A percentile compares a stretch with the other conserved stretches of the same genome.
Conservation (phyloP, 2,329 filamentous ascomycete genomes). For the Exophiala viscosa region DNA sequence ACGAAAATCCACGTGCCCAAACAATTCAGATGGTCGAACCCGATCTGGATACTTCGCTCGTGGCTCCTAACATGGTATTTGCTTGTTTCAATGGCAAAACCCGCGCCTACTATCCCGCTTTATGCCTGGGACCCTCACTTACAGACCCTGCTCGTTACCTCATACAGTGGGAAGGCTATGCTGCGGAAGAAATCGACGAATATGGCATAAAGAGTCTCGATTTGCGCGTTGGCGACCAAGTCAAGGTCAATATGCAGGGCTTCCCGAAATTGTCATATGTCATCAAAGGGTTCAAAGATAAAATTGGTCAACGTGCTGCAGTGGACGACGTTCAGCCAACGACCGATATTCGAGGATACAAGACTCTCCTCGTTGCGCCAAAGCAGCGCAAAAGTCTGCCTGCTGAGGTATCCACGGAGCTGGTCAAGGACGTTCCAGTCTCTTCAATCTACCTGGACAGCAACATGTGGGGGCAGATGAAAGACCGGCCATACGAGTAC, state of each 20-base stretch:
- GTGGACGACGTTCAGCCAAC: slow-evolving; percentile 22
- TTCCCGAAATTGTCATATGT: slow-evolving; percentile 43
- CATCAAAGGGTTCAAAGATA: slow-evolving; percentile 40
- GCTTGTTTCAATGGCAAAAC: slow-evolving; percentile 56
- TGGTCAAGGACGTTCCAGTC: slow-evolving; percentile 42
- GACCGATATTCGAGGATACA: slow-evolving; percentile 44
- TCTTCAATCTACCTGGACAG: slow-evolving; percentile 45
- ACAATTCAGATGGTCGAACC: neutral
- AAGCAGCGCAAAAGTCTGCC: slow-evolving; percentile 44
- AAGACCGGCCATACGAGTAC: slow-evolving; percentile 36
- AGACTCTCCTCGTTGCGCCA: slow-evolving; percentile 39
- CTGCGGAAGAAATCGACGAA: slow-evolving; percentile 38
- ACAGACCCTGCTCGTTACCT: slow-evolving; percentile 41
- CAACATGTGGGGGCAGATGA: slow-evolving; percentile 45
- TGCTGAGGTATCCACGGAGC: slow-evolving; percentile 30
- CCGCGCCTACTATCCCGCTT: slow-evolving; percentile 58
- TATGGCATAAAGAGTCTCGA: slow-evolving; percentile 44
- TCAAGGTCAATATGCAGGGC: slow-evolving; percentile 44
- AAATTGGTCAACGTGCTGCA: slow-evolving; percentile 30
- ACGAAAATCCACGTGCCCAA: slow-evolving; percentile 10
- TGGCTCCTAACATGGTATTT: slow-evolving; percentile 53
- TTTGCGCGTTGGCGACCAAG: slow-evolving; percentile 42
- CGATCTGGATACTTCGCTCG: slow-evolving; percentile 15
- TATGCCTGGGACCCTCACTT: slow-evolving; percentile 49
- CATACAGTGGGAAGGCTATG: slow-evolving; percentile 45